A percentile compares a stretch with the other conserved stretches of the same genome.
Conservation (phyloP, 1,284 basidiomycete species). For the Lignosus rhinocerotis region DNA sequence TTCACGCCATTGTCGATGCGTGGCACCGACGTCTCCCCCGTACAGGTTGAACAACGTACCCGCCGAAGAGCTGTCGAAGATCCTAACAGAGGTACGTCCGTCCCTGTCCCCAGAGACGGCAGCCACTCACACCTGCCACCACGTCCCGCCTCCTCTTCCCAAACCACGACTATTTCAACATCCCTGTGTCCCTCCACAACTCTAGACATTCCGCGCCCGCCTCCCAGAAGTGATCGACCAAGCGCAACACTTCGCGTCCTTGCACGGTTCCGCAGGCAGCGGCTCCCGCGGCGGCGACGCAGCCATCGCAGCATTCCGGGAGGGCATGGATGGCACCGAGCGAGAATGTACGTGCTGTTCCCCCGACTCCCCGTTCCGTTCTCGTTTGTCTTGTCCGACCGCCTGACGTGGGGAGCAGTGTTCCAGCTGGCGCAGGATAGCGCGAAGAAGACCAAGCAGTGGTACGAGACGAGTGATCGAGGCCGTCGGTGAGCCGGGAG, state of each 20-base stretch:
- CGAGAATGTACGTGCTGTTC: slow-evolving; percentile 67
- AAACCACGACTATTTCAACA: background rate
- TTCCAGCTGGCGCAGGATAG: slow-evolving; percentile 84
- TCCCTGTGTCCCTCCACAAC: background rate
- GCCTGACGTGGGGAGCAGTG: slow-evolving; percentile 46
- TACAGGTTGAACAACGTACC: slow-evolving; percentile 70
- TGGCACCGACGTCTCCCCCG: too few species aligned
- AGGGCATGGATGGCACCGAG: slow-evolving; percentile 87
- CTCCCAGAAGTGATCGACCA: slow-evolving; percentile 85
- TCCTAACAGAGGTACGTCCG: slow-evolving; percentile 62
- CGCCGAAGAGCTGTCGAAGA: slow-evolving; percentile 65
- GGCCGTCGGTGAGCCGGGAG: slow-evolving; percentile 40
- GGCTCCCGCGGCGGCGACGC: slow-evolving; percentile 55
- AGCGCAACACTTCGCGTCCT: slow-evolving; percentile 84
- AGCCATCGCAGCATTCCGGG: slow-evolving; percentile 74
- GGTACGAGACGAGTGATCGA: slow-evolving; percentile 77
- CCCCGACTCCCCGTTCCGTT: background rate
- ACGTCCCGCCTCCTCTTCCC: background rate
- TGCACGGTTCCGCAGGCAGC: slow-evolving; percentile 42
- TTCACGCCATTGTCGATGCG: background rate
- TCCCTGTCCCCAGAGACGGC: background rate
- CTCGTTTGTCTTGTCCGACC: background rate
- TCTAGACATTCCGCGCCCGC: slow-evolving; percentile 77
- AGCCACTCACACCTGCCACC: background rate
- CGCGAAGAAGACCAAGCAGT: slow-evolving; percentile 71